A percentile compares a stretch with the other conserved stretches of the same genome.
Conservation (phyloP, 805 yeast species). For the Metschnikowia lunata region DNA sequence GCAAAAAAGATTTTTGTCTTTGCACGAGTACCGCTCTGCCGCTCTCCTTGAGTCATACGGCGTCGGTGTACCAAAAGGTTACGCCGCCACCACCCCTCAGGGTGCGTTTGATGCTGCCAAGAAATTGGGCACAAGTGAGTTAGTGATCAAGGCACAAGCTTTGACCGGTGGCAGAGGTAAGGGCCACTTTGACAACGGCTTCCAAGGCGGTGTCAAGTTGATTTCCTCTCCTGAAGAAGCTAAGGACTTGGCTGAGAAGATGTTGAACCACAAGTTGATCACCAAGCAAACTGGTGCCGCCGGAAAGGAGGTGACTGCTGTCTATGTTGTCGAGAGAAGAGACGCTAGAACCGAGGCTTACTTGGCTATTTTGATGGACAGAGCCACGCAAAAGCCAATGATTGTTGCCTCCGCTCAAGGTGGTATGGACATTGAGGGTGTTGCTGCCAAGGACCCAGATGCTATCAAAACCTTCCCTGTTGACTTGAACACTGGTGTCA, state of each 20-base stretch:
- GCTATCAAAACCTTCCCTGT: slow-evolving; percentile 88
- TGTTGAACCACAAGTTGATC: slow-evolving; percentile 89
- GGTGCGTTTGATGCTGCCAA: slow-evolving; percentile 84
- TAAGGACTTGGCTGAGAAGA: slow-evolving; percentile 74
- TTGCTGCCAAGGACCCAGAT: slow-evolving; percentile 84
- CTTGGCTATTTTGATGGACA: slow-evolving; percentile 90
- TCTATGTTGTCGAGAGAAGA: slow-evolving; percentile 91
- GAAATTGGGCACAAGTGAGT: slow-evolving; percentile 66
- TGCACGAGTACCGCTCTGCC: slow-evolving; percentile 96
- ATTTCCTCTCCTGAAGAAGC: slow-evolving; percentile 84
- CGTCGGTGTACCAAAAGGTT: slow-evolving; percentile 87
- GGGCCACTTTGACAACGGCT: slow-evolving; percentile 94
- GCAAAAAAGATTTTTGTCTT: slow-evolving; percentile 69
- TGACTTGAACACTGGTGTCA: slow-evolving; percentile 73
- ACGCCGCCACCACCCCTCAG: slow-evolving; percentile 83
- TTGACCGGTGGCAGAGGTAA: slow-evolving; percentile 99
- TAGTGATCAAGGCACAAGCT: slow-evolving; percentile 97
- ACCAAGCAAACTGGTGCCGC: slow-evolving; percentile 98
- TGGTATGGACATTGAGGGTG: slow-evolving; percentile 99
- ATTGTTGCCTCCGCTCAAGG: slow-evolving; percentile 97
- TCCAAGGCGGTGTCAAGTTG: slow-evolving; percentile 94
- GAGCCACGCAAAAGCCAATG: slow-evolving; percentile 83
- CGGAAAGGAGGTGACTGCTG: slow-evolving; percentile 96
- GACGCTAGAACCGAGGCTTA: slow-evolving; percentile 93
- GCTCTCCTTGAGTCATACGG: slow-evolving; percentile 77